These are phyloP conservation scores for Solanum commersonii DNA, from an alignment of 257 asterid species.

Conservation along the genomic window DNA sequence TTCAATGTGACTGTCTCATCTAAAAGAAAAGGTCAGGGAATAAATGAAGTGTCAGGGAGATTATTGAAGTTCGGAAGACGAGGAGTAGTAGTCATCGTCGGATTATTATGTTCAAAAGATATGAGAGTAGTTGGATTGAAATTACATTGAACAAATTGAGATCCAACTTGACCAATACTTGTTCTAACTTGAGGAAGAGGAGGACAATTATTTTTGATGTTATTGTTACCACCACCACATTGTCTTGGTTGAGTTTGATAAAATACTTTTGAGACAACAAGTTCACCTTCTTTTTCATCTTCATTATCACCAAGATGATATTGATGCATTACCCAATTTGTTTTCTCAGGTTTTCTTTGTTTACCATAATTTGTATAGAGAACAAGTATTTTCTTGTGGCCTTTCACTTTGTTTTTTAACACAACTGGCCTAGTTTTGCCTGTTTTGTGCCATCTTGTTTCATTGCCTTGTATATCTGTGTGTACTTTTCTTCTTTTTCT, in stretches of 20 bases:
- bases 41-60: slow-evolving; percentile 5
- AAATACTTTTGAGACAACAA: slow-evolving; percentile 36
- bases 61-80: slow-evolving; percentile 6
- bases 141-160: slow-evolving; percentile 4
- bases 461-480: slow-evolving; percentile 25
- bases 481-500: slow-evolving; percentile 39
- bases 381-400: slow-evolving; percentile 40
- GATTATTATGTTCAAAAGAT: slow-evolving; percentile 19
- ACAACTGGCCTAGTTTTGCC: slow-evolving; percentile 35
- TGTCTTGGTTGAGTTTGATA: slow-evolving; percentile 41
- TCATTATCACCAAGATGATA: slow-evolving; percentile 40
- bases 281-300: slow-evolving; percentile 40
- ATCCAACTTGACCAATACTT: slow-evolving; percentile 1
- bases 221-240: slow-evolving; percentile 14
- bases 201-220: slow-evolving; percentile 7
- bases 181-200: neutral
- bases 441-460: slow-evolving; percentile 41
- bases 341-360: slow-evolving; percentile 35
- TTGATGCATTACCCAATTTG: slow-evolving; percentile 49
- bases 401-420: slow-evolving; percentile 27
- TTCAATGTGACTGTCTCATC: neutral
- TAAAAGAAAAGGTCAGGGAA: slow-evolving; percentile 5
- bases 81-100: neutral
- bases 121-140: slow-evolving; percentile 24
- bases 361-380: slow-evolving; percentile 37